A percentile compares a stretch with the other conserved stretches of the same genome.
phyloP scores from a whole-genome alignment of 1,284 basidiomycete genomes.

The Cryptococcus sp. region DNA sequence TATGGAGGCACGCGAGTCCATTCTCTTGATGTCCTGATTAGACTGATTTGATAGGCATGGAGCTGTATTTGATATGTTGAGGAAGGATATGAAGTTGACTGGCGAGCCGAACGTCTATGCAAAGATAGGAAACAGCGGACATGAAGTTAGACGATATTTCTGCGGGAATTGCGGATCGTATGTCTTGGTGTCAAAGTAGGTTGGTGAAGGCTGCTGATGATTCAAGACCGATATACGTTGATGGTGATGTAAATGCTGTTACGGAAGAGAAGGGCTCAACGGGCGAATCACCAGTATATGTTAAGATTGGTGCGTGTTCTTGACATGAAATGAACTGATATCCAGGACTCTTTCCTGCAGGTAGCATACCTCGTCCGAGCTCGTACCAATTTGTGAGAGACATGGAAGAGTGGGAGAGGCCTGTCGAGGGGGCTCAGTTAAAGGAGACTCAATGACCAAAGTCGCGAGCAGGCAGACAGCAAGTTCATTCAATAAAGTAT shows the following conservation, averaged over 20 bases:
- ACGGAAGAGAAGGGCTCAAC: background rate
- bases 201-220: background rate
- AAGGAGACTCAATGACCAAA: slow-evolving; percentile 6
- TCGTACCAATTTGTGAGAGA: slow-evolving; percentile 17
- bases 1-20: background rate
- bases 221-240: background rate
- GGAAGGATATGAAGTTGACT: slow-evolving; percentile 4
- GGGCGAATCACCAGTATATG: background rate
- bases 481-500: too few relatives aligned
- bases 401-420: slow-evolving; percentile 21
- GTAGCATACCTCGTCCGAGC: slow-evolving; percentile 6
- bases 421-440: slow-evolving; percentile 10
- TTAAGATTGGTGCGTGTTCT: background rate
- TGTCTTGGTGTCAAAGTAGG: slow-evolving; percentile 2
- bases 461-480: too few relatives aligned
- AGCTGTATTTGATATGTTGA: background rate
- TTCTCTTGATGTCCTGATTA: background rate
- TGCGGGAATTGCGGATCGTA: slow-evolving; percentile 27
- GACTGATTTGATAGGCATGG: background rate
- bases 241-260: background rate
- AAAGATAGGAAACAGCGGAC: slow-evolving; percentile 15
- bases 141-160: slow-evolving; percentile 21
- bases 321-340: background rate
- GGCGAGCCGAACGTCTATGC: slow-evolving; percentile 11
- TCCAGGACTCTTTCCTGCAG: slow-evolving; percentile 14